Base-by-base conservation (phyloP, 2,329 filamentous ascomycete species). In the Juglanconis juglandina region DNA sequence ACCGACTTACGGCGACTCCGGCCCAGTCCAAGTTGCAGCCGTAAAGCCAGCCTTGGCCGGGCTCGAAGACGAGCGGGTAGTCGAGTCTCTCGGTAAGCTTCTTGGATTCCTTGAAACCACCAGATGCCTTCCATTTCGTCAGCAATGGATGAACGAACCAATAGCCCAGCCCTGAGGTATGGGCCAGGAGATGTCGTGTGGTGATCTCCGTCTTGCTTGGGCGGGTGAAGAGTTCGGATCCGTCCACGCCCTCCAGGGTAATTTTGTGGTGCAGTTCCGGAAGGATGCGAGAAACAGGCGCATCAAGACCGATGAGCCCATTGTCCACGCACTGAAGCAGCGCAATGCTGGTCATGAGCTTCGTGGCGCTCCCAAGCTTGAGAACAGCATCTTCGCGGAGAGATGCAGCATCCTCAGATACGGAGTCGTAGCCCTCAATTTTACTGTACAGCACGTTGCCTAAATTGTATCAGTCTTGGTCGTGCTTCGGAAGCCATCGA, bases 1-100 rank as follows among this genome's bases (percentile, higher is more conserved):
- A 2, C 5, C 54, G 44, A 33, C 54, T 56, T 30, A 85, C 72
- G 1, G 84, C 70, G 0, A 75, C 72, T 3, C 83, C 82, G 0
- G 77, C 79, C 81, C 81, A 85, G 69, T 86, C 83, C 1, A 80
- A 67, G 1, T 76, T 73, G 1, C 74, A 64, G 0, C 80, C 76
- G 62, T 85, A 85, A 63, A 74, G 72, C 81, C 81, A 86, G 3
- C 72, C 69, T 0, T 71, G 68, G 0, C 82, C 82, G 0, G 83
- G 83, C 58, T 86, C 78, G 63, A 76, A 83, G 9, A 68, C 54
- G 3, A 85, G 75, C 0, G 81, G 80, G 9, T 77, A 73, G 10
- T 63, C 61, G 62, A 76, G 81, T 0, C 73, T 64, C 17, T 78
- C 74, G 10, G 77, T 74, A 0, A 85, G 75, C 0, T 71, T 72